phyloP scores from a whole-genome alignment of 306 rosid species.

The Glycyrrhiza uralensis region DNA sequence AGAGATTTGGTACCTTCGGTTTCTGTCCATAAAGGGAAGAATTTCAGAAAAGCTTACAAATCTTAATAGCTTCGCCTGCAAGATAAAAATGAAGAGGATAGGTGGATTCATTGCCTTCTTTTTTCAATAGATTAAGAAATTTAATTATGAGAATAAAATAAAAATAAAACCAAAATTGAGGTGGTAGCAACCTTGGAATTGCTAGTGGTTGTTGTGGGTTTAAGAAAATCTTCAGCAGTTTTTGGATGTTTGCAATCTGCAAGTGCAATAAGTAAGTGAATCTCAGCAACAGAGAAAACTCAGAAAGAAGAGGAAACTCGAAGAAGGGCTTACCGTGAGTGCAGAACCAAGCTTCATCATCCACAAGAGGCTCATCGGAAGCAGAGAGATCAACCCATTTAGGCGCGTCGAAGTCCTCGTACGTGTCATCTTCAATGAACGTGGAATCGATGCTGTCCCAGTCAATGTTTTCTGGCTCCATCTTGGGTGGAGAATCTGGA shows the following conservation, averaged over 20 bases:
- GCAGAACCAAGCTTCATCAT: slow-evolving; percentile 53
- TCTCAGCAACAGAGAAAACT: background rate
- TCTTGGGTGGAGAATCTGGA: slow-evolving; percentile 15
- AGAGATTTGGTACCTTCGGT: slow-evolving; percentile 28
- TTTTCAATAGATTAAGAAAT: background rate
- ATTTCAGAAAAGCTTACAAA: slow-evolving; percentile 44
- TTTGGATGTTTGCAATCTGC: slow-evolving; percentile 51
- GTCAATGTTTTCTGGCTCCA: slow-evolving; percentile 56
- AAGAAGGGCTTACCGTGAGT: slow-evolving; percentile 25
- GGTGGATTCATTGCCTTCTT: background rate
- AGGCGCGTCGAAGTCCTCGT: slow-evolving; percentile 46
- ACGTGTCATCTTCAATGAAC: slow-evolving; percentile 36
- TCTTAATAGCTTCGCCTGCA: slow-evolving; percentile 43
- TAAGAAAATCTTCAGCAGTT: slow-evolving; percentile 36
- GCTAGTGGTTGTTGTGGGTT: background rate
- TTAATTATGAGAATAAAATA: background rate
- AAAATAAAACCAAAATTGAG: background rate
- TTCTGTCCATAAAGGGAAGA: slow-evolving; percentile 37
- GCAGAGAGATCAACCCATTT: slow-evolving; percentile 49
- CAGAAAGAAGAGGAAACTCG: background rate
- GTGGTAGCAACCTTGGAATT: slow-evolving; percentile 32
- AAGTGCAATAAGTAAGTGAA: background rate
- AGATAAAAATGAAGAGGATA: background rate
- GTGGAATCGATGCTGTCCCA: slow-evolving; percentile 46
- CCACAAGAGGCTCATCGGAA: slow-evolving; percentile 23